Base-by-base conservation (phyloP, 768 basidiomycete species). In the Termitomyces sp. region DNA sequence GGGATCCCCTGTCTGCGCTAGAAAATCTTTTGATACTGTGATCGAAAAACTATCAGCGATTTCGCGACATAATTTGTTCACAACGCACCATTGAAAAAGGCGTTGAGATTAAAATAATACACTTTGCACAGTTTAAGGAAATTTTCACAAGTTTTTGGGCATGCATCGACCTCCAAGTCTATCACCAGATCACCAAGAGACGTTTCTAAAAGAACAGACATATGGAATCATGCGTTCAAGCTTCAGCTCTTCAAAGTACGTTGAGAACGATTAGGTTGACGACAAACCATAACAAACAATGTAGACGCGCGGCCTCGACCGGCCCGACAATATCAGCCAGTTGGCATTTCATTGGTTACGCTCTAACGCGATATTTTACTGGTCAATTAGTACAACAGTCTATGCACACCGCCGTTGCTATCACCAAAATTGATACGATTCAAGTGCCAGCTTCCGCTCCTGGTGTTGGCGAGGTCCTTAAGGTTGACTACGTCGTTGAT, bases 151-250 rank as follows among this genome's bases (percentile, higher is more conserved):
- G 87, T 91, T 71, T 84, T 87, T 1, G 97, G 97, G 72, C 95
- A 98, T 39, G 78, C 76, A 8, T 94, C 92, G 29, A 91, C 87
- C 71, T 98, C 93, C 42, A 99, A 79, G 72, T 98, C 97, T 66
- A 98, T 92, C 59, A 98, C 93, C 56, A 99, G 80, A 74, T 99
- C 97, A 57, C 97, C 97, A 1, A 98, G 76, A 22, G 94, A 98
- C 4, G 97, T 99, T 78, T 98, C 97, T 62, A 98, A 82, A 57
- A 99, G 81, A 41, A 98, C 92, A 58, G 95, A 98, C 97, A 98
- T n/a, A n/a, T 97, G 31, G 46, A 56, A 37, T 53, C 53, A 46
- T 53, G 48, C 42, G 52, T 51, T 41, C 37, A 36, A 41, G 36
- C 26, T n/a, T 26, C 34, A 26, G 34, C 7, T 49, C 20, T 49